Evolutionary conservation across 371 early-diverging fungal species (phyloP), one percentile per base, ranked within the genome.

Genomic region (Saksenaea oblongispora): DNA sequence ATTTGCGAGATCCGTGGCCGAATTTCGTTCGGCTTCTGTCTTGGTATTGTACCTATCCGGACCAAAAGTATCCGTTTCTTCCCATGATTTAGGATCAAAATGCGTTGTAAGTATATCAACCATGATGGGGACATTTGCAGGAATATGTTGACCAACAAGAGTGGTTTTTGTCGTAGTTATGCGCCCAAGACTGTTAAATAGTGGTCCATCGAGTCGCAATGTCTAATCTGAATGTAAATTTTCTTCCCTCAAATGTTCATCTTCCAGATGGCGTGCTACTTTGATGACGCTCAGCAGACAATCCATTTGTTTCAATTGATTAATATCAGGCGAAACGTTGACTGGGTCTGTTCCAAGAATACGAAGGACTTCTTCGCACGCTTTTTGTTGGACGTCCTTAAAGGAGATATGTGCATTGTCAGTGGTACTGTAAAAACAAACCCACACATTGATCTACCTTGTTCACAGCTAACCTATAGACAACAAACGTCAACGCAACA

Each of bases 121-220:
- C 13, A 58, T 14, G 0, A 65, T 31, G 1, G 17, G 56, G 0
- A 54, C 62, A 8, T 57, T 59, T 13, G 65, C 65, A 11, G 65
- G 70, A 34, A 70, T 35, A 14, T 62, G 15, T 3, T 42, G 31
- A 15, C 65, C 62, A 15, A 28, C 58, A 14, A 70, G 35, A 2
- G 62, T 56, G 2, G 63, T 28, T 53, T 70, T 65, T 34, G 61
- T 2, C 1, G 15, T 37, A 22, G 62, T 31, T 10, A 14, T 27
- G 34, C 65, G 53, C 1, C 28, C 37, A 18, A 62, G 2, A 14
- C 47, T 27, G 1, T 26, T 34, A 10, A 62, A 31, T 0, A 37
- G 39, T 3, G 73, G 66, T 54, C 67, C 65, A 66, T 69, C 71
- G 58, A 75, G 61, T 13, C 84, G 74, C 63, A 79, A 58, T 0